These are phyloP conservation scores for Leccinum disarticulatum DNA, from an alignment of 768 basidiomycete genomes.

Conservation along the genomic window DNA sequence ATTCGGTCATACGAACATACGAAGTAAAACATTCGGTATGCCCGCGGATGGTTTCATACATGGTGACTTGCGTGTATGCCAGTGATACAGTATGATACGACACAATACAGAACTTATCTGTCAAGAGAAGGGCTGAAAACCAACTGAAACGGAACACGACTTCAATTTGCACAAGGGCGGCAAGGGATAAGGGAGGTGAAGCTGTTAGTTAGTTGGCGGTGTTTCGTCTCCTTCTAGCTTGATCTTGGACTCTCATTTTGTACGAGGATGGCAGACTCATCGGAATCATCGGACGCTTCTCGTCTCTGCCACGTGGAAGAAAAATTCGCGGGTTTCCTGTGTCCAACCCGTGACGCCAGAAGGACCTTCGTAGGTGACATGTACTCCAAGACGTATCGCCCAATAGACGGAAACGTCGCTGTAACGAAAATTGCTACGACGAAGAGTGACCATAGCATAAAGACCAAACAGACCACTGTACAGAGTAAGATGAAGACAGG, in stretches of 20 bases:
- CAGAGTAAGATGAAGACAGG: neutral
- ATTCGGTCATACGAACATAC: neutral
- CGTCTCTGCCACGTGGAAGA: no score
- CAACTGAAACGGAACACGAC: neutral
- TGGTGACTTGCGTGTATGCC: conserved; percentile 4
- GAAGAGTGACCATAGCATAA: conserved; percentile 33
- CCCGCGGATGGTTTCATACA: conserved; percentile 8
- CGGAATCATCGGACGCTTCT: no score
- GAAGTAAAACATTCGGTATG: conserved; percentile 1
- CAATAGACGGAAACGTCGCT: conserved; percentile 33
- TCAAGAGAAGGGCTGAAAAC: neutral
- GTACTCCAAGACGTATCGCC: conserved; percentile 33
- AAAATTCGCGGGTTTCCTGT: no score
- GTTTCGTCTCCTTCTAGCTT: no score
- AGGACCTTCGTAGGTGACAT: conserved; percentile 33
- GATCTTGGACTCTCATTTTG: no score
- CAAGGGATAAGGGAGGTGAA: no score
- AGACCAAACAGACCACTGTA: conserved; percentile 36
- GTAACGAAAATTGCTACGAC: conserved; percentile 37
- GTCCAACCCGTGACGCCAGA: no score
- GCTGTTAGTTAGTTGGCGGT: no score
- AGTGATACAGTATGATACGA: conserved; percentile 15
- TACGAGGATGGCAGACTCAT: no score
- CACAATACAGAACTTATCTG: neutral
- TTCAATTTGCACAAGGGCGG: neutral